These are phyloP conservation scores for Cladosporium sp. DNA, from an alignment of 2,329 filamentous ascomycete species.

Conservation along the genomic window DNA sequence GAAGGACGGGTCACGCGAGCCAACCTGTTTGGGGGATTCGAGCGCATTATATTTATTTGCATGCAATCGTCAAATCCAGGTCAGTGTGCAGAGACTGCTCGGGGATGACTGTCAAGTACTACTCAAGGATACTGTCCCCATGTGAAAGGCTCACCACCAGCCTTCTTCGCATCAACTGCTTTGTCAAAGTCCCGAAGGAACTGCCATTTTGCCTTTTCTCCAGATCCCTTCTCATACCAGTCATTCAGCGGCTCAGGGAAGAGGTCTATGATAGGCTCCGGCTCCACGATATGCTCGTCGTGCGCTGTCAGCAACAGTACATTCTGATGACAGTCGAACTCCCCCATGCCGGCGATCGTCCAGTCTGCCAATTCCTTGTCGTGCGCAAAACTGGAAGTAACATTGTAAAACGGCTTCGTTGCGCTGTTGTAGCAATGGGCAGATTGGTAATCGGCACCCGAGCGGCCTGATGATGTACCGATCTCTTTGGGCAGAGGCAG, in stretches of 20 bases:
- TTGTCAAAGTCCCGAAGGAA: constrained; percentile 50
- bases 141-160: constrained; percentile 19
- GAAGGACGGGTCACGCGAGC: too few species aligned
- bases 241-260: constrained; percentile 37
- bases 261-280: constrained; percentile 27
- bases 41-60: too few species aligned
- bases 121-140: constrained; percentile 18
- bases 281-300: constrained; percentile 29
- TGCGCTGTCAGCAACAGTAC: constrained; percentile 31
- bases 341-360: constrained; percentile 29
- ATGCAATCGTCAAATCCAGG: too few species aligned
- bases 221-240: constrained; percentile 28
- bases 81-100: too few species aligned
- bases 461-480: constrained; percentile 32
- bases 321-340: constrained; percentile 31
- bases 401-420: constrained; percentile 34
- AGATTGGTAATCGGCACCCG: constrained; percentile 36
- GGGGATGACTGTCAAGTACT: background rate
- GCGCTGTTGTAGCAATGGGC: constrained; percentile 35
- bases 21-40: too few species aligned
- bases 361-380: constrained; percentile 33
- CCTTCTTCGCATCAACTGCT: constrained; percentile 33
- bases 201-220: constrained; percentile 29
- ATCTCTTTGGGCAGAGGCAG: constrained; percentile 35
- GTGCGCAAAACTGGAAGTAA: constrained; percentile 30